These are phyloP conservation scores for Gracilaria caudata DNA, from an alignment of 23 red algal genomes.

Conservation along the genomic window DNA sequence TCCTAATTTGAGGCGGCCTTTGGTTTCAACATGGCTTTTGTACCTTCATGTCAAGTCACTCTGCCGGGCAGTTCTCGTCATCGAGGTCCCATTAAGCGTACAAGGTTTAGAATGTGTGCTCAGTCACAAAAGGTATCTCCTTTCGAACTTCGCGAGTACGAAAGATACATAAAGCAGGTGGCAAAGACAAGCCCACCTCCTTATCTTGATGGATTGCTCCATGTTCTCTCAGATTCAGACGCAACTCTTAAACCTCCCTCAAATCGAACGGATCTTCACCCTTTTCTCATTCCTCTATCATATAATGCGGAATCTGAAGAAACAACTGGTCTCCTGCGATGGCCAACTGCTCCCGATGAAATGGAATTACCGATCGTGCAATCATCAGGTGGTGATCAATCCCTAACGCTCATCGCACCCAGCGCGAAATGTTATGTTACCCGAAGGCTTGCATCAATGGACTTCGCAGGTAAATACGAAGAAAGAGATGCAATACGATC, in stretches of 20 bases:
- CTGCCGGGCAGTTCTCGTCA: background rate
- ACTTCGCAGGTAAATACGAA: constrained; percentile 34
- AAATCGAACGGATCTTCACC: constrained; percentile 69
- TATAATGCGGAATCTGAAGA: constrained; percentile 11
- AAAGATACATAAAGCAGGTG: constrained; percentile 49
- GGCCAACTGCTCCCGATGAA: constrained; percentile 83
- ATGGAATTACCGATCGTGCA: constrained; percentile 81
- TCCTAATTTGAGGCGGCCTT: background rate
- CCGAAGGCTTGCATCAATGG: constrained; percentile 46
- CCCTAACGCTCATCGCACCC: constrained; percentile 58
- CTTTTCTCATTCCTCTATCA: constrained; percentile 83
- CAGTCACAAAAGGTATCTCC: constrained; percentile 31
- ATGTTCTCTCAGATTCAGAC: constrained; percentile 34
- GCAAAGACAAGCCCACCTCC: constrained; percentile 47
- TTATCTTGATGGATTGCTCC: constrained; percentile 68
- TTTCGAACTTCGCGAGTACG: constrained; percentile 51
- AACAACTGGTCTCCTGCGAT: constrained; percentile 79
- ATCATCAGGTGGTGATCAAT: constrained; percentile 14
- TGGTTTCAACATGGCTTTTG: constrained; percentile 18
- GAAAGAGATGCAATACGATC: constrained; percentile 35
- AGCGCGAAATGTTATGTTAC: constrained; percentile 44
- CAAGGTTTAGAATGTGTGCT: background rate
- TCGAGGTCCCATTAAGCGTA: background rate
- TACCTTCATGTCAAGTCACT: background rate
- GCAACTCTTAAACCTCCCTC: constrained; percentile 11